Evolutionary conservation across 306 rosid species (phyloP).

Genomic region (Alnus glutinosa): DNA sequence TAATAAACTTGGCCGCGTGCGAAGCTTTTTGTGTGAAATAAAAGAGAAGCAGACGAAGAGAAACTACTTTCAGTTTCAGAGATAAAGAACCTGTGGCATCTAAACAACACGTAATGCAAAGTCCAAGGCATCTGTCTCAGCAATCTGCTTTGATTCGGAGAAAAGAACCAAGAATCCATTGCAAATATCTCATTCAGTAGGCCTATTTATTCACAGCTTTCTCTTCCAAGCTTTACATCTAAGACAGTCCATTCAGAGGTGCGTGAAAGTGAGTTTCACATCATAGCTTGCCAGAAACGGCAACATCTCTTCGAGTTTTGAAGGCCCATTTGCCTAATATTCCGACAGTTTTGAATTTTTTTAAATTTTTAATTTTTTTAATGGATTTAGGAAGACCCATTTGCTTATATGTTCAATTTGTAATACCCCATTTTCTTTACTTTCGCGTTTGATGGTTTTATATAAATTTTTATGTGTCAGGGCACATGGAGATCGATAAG

Average conservation of each 20-base stretch:
- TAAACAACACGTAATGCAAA: conserved; percentile 28
- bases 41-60: not conserved
- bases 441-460: conserved; percentile 21
- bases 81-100: conserved; percentile 48
- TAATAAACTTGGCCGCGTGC: conserved; percentile 24
- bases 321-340: conserved; percentile 30
- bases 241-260: conserved; percentile 17
- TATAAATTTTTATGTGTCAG: conserved; percentile 25
- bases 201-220: not conserved
- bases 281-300: conserved; percentile 9
- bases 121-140: conserved; percentile 32
- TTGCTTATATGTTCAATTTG: conserved; percentile 29
- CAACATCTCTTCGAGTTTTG: conserved; percentile 23
- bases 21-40: not conserved
- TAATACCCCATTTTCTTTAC: conserved; percentile 21
- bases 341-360: not conserved
- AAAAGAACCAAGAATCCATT: conserved; percentile 11
- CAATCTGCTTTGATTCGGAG: conserved; percentile 29
- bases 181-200: not conserved
- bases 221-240: conserved; percentile 23
- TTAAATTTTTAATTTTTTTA: not conserved
- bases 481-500: conserved; percentile 84
- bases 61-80: conserved; percentile 5
- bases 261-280: conserved; percentile 19
- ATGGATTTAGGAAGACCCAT: conserved; percentile 31